Conservation (phyloP, 2,329 filamentous ascomycete species). For the Pyrenochaeta sp. region DNA sequence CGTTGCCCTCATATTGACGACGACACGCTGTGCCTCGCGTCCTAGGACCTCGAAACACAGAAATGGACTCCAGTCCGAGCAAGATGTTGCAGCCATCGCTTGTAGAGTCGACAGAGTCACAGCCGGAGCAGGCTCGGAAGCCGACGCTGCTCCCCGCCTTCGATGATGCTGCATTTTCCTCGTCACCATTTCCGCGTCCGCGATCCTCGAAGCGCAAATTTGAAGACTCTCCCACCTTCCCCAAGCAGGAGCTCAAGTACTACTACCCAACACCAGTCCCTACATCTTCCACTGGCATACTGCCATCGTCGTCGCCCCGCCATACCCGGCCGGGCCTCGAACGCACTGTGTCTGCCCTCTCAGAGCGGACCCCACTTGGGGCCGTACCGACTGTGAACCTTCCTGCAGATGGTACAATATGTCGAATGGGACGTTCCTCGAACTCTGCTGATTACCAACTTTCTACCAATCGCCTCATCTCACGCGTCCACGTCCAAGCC, state of each 20-base stretch:
- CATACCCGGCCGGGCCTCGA: conserved; percentile 60
- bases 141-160: conserved; percentile 79
- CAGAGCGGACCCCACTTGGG: conserved; percentile 84
- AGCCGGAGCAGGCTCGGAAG: conserved; percentile 60
- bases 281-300: conserved; percentile 90
- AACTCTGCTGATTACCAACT: conserved; percentile 96
- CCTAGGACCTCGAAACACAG: conserved; percentile 24
- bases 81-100: conserved; percentile 37
- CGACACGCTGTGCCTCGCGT: conserved; percentile 46
- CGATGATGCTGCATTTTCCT: conserved; percentile 67
- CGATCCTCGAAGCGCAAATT: conserved; percentile 71
- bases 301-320: conserved; percentile 78
- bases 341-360: conserved; percentile 67
- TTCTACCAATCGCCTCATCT: conserved; percentile 89
- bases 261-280: conserved; percentile 97
- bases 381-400: conserved; percentile 85
- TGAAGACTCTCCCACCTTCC: conserved; percentile 54
- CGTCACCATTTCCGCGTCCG: conserved; percentile 74
- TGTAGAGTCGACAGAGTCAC: conserved; percentile 35
- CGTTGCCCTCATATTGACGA: conserved; percentile 25
- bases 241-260: conserved; percentile 65
- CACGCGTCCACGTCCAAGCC: conserved; percentile 90
- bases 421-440: conserved; percentile 91
- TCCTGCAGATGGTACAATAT: conserved; percentile 78
- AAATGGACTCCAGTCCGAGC: conserved; percentile 45